phyloP scores from a whole-genome alignment of 2,329 filamentous ascomycete species.

The Fusarium aywerte region DNA sequence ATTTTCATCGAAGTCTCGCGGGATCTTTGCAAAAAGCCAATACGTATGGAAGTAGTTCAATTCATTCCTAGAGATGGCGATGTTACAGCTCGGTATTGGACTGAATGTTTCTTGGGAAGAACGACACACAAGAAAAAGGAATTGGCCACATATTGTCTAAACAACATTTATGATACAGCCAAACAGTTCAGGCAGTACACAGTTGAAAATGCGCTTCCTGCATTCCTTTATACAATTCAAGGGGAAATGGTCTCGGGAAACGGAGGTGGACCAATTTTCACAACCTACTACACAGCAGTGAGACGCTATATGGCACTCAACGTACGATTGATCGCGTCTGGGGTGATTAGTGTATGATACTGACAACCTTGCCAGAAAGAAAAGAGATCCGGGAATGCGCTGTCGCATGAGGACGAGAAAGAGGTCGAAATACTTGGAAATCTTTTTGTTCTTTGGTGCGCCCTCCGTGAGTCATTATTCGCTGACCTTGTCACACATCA shows the following conservation, averaged over 20 bases:
- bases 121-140: conserved; percentile 46
- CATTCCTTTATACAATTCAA: conserved; percentile 42
- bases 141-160: conserved; percentile 56
- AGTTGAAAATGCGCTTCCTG: conserved; percentile 41
- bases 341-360: background rate
- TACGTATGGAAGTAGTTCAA: conserved; percentile 55
- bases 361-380: background rate
- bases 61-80: conserved; percentile 55
- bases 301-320: conserved; percentile 37
- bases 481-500: background rate
- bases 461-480: conserved; percentile 54
- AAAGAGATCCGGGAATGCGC: background rate
- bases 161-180: conserved; percentile 51
- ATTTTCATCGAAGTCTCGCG: conserved; percentile 54
- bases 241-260: conserved; percentile 9
- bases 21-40: conserved; percentile 51
- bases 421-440: conserved; percentile 54
- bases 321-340: conserved; percentile 26
- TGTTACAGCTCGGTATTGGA: conserved; percentile 54
- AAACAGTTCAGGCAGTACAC: conserved; percentile 53
- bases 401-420: conserved; percentile 22
- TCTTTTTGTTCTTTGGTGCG: conserved; percentile 60
- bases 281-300: conserved; percentile 40
- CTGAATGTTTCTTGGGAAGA: conserved; percentile 44
- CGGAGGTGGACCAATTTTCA: conserved; percentile 29